Evolutionary conservation across 495 filamentous ascomycete genomes (phyloP).

Genomic region (Xylaria scruposa): DNA sequence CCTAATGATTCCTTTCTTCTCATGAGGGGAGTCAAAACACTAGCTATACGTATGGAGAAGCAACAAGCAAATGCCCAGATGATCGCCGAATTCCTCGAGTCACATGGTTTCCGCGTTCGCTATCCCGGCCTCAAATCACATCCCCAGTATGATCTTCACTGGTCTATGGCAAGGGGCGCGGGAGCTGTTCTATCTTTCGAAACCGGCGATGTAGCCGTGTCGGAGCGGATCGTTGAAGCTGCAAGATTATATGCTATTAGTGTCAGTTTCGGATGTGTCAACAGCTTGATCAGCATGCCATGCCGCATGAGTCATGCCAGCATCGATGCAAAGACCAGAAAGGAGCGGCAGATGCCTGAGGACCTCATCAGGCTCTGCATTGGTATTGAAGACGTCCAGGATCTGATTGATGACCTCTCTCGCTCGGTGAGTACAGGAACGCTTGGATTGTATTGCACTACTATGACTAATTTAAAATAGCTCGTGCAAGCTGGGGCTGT

Average conservation of each 20-base stretch:
- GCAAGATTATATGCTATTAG: slow-evolving; percentile 92
- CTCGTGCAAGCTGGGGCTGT: slow-evolving; percentile 94
- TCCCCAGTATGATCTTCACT: slow-evolving; percentile 94
- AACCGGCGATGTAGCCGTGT: slow-evolving; percentile 81
- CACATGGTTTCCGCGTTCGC: slow-evolving; percentile 89
- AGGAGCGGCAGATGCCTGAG: slow-evolving; percentile 90
- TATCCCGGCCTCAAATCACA: slow-evolving; percentile 94
- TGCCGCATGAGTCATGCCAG: slow-evolving; percentile 99
- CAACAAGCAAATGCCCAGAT: slow-evolving; percentile 90
- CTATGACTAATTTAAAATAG: slow-evolving; percentile 51
- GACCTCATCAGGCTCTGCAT: slow-evolving; percentile 95
- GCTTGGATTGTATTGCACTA: slow-evolving; percentile 23
- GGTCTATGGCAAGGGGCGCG: slow-evolving; percentile 90
- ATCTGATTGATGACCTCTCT: slow-evolving; percentile 91
- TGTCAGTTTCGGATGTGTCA: slow-evolving; percentile 97
- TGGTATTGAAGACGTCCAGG: slow-evolving; percentile 92
- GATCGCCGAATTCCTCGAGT: slow-evolving; percentile 91
- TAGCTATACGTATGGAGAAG: slow-evolving; percentile 97
- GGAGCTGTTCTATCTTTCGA: slow-evolving; percentile 96
- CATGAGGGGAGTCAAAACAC: slow-evolving; percentile 91
- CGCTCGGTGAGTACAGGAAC: slow-evolving; percentile 73
- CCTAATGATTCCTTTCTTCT: slow-evolving; percentile 97
- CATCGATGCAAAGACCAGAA: slow-evolving; percentile 91
- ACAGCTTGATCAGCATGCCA: slow-evolving; percentile 98
- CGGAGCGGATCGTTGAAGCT: slow-evolving; percentile 91